Evolutionary conservation across 371 early-diverging fungal species (phyloP), one percentile per base, ranked within the genome.

Genomic region (Rhizopus delemar): DNA sequence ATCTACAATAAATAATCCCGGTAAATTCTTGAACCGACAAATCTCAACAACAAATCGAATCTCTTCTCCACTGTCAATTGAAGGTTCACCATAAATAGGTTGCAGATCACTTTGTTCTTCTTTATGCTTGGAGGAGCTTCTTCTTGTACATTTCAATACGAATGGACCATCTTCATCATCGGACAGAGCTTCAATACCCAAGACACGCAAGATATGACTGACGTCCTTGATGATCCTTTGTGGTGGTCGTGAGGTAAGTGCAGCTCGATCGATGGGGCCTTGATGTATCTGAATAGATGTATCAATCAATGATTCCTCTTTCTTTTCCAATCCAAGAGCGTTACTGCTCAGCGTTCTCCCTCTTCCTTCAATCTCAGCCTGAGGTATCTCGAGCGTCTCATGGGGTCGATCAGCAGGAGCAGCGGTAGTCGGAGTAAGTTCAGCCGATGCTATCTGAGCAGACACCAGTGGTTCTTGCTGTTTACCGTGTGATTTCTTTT

Each of bases 61-160:
- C 66, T 90, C 90, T 32, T 89, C 90, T 29, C 90, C 90, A 16
- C 82, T 70, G 65, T 95, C 96, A 53, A 93, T 88, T 5, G 86
- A 74, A 11, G 90, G 83, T 48, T 95, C 91, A 36, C 99, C 99
- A 67, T 99, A 98, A 60, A 94, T 91, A 31, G 68, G 68, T 8
- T 89, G 28, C 33, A 95, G 91, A 36, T 75, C 75, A 0, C 51
- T 59, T 2, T 22, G 22, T 1, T 41, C 16, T 28, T 52, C 41
- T 12, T 49, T 38, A 8, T 46, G 50, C 11, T 61, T 57, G 8
- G 53, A 56, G 0, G 61, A 61, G 33, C 79, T 85, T 15, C 84
- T 82, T 34, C 92, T 83, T 16, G 80, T 70, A 48, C 89, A 89
- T 54, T 86, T 86, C 53, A 90, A 74, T 69, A 88, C 86, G 54